A percentile compares a stretch with the other conserved stretches of the same genome.
phyloP scores from a whole-genome alignment of 1,139 yeast species.

The Yamadazyma conglobata region DNA sequence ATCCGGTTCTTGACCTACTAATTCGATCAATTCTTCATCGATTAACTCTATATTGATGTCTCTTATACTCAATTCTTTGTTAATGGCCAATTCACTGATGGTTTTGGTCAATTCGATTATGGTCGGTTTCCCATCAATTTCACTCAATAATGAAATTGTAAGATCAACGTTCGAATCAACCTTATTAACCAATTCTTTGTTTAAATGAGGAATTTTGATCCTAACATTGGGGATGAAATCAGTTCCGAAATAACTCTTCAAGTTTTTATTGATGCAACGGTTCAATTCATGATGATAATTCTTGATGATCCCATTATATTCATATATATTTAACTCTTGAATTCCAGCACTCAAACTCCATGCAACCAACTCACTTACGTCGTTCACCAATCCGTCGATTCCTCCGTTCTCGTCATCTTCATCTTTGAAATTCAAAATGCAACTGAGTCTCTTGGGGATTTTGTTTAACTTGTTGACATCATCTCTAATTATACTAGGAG shows the following conservation, averaged over 20 bases:
- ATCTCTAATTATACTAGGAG: slow-evolving; percentile 82
- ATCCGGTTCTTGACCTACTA: slow-evolving; percentile 91
- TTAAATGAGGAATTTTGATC: slow-evolving; percentile 61
- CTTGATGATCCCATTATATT: slow-evolving; percentile 68
- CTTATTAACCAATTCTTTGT: slow-evolving; percentile 43
- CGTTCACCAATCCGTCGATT: slow-evolving; percentile 72
- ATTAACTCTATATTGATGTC: slow-evolving; percentile 75
- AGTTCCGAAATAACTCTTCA: slow-evolving; percentile 73
- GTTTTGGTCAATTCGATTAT: slow-evolving; percentile 85
- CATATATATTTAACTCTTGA: slow-evolving; percentile 69
- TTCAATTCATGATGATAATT: slow-evolving; percentile 49
- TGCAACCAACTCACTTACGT: slow-evolving; percentile 72
- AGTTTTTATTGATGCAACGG: slow-evolving; percentile 55
- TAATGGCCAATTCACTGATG: slow-evolving; percentile 70
- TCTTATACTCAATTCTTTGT: slow-evolving; percentile 55
- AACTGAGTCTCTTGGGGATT: slow-evolving; percentile 73
- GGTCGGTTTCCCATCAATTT: slow-evolving; percentile 85
- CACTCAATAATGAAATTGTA: slow-evolving; percentile 63
- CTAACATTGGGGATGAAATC: slow-evolving; percentile 60
- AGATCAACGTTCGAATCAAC: slow-evolving; percentile 43
- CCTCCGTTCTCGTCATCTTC: slow-evolving; percentile 89
- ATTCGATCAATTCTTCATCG: slow-evolving; percentile 68
- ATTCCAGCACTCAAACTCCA: slow-evolving; percentile 91
- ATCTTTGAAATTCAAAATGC: slow-evolving; percentile 65
- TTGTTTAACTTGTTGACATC: slow-evolving; percentile 73